Base-by-base conservation (phyloP, 78 protist species). In the Capsaspora owczarzaki region DNA sequence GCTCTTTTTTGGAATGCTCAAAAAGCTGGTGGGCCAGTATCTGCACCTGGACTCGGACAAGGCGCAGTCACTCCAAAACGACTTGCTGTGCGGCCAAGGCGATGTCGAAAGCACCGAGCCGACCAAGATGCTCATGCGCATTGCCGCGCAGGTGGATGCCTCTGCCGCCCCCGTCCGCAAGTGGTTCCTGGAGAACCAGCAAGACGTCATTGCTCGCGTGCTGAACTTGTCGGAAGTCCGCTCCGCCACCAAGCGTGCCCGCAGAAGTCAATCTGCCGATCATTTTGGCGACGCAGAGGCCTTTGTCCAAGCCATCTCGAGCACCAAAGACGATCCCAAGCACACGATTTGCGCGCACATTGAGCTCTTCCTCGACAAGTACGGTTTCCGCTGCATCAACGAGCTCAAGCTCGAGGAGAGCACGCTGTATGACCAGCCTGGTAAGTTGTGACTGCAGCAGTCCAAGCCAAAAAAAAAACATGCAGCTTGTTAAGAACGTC, bases 51-150 rank as follows among this genome's bases (percentile, higher is more conserved):
- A 56, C 66, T 29, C 66, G 35, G 25, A 56, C 66, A 56, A 56
- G 66, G 66, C 66, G 66, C 66, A 56, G 66, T 56, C 66, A 29
- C 66, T 56, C 29, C 66, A 56, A 29, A 56, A 56, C n/a, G 66
- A 56, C 66, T 29, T 56, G 29, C 66, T 56, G 33, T 56, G 66
- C 66, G 66, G 66, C 20, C 66, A 56, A 29, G 66, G 66, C 66
- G 66, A 56, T 29, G 66, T 56, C 35, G 66, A 56, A 29, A 56
- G 66, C 66, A 56, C 66, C 66, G 66, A 56, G 66, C 66, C 66
- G 33, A 56, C 66, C 20, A 56, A 56, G 66, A 56, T 56, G 66
- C 12, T 56, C 33, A 56, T 56, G 66, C 66, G 66, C 66, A 56
- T 56, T 12, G 66, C 66, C 66, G 66, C 12, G 29, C 12, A 56